Evolutionary conservation across 768 basidiomycete species (phyloP).

Genomic region (Fomitopsis pulvina): DNA sequence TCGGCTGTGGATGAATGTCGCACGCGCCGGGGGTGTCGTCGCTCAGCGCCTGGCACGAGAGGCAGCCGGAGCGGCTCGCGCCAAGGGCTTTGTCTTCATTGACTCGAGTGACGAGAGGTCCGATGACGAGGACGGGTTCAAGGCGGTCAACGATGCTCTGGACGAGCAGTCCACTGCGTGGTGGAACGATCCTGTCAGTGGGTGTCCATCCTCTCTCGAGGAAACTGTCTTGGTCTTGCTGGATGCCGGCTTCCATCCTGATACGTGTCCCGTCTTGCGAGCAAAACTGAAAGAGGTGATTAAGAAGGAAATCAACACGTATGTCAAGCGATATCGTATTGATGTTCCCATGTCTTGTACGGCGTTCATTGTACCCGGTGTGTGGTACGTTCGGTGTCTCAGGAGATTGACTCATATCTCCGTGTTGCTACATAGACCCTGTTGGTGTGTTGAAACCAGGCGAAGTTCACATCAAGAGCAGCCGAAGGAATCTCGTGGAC

Average conservation of each 20-base stretch:
- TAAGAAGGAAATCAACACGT: conserved; percentile 34
- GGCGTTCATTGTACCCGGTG: conserved; percentile 59
- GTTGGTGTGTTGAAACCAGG: conserved; percentile 42
- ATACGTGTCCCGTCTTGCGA: conserved; percentile 39
- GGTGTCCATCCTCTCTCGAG: conserved; percentile 51
- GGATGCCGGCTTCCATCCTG: conserved; percentile 53
- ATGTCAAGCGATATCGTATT: conserved; percentile 38
- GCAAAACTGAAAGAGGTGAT: conserved; percentile 49
- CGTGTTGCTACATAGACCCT: conserved; percentile 53
- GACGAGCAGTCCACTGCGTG: conserved; percentile 47
- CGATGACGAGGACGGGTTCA: conserved; percentile 20
- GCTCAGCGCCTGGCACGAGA: conserved; percentile 19
- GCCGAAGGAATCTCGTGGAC: conserved; percentile 33
- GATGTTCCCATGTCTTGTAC: conserved; percentile 52
- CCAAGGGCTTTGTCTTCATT: conserved; percentile 15
- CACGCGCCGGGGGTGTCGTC: conserved; percentile 19
- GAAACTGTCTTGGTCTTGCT: conserved; percentile 54
- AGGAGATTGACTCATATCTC: background rate
- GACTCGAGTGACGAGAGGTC: conserved; percentile 16
- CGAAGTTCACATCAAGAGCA: conserved; percentile 53
- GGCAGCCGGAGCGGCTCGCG: conserved; percentile 20
- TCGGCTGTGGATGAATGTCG: conserved; percentile 19
- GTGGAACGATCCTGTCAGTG: conserved; percentile 64
- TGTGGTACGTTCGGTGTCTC: background rate
- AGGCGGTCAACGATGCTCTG: conserved; percentile 11